Evolutionary conservation across 257 asterid species (phyloP).

Genomic region (Verbena officinalis): DNA sequence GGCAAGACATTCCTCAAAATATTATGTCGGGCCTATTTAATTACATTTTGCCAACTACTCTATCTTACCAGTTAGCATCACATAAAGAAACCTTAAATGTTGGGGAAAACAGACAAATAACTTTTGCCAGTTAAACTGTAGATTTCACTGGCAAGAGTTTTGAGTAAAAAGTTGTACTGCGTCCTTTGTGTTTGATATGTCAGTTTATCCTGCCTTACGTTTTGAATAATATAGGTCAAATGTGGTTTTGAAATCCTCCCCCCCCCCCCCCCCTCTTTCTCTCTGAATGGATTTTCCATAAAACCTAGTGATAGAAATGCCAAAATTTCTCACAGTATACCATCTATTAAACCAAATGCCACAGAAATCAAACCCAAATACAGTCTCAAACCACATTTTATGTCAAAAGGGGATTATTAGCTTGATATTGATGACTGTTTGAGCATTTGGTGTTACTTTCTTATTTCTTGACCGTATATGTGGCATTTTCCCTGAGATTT

Average conservation of each 20-base stretch:
- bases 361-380: background rate
- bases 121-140: background rate
- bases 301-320: background rate
- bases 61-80: constrained; percentile 39
- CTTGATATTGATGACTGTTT: background rate
- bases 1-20: constrained; percentile 28
- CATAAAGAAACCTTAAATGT: constrained; percentile 9
- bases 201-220: background rate
- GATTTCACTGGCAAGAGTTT: constrained; percentile 15
- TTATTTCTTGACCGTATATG: background rate
- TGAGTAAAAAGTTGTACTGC: constrained; percentile 14
- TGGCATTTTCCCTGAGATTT: background rate
- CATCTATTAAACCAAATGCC: background rate
- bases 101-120: constrained; percentile 1
- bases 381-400: background rate
- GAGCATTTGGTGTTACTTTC: background rate
- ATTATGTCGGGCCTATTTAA: constrained; percentile 20
- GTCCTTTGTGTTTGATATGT: background rate
- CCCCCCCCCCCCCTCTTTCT: too few relatives aligned
- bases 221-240: background rate
- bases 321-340: background rate
- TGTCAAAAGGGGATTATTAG: background rate
- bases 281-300: background rate
- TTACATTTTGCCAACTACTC: constrained; percentile 38
- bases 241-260: background rate